Percentiles rank a stretch among this genome's conserved stretches.
Evolutionary conservation across 2,329 filamentous ascomycete genomes (phyloP).

Genomic region (Nothomitra cinnamomea): DNA sequence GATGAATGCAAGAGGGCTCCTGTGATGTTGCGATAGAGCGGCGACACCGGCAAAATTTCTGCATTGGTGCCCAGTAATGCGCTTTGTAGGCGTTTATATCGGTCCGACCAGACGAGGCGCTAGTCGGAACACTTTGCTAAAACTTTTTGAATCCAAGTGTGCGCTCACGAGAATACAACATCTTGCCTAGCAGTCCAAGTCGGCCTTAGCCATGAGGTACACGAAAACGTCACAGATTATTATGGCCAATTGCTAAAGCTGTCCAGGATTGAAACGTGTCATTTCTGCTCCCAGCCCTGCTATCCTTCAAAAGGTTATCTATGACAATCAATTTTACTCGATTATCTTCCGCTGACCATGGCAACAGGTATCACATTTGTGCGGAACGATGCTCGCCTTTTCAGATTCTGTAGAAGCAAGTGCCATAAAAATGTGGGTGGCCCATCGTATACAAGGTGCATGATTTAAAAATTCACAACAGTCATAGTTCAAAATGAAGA

Average conservation of each 20-base stretch:
- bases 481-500: slow-evolving; percentile 84
- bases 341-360: background rate
- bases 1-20: too few species aligned
- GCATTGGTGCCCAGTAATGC: too few species aligned
- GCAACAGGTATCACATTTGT: slow-evolving; percentile 42
- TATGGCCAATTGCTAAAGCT: slow-evolving; percentile 4
- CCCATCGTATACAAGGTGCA: background rate
- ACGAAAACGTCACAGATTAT: background rate
- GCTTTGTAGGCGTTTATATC: too few species aligned
- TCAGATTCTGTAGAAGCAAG: slow-evolving; percentile 46
- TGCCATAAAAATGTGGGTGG: slow-evolving; percentile 39
- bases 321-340: background rate
- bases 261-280: slow-evolving; percentile 44
- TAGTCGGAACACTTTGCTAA: too few species aligned
- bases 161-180: too few species aligned
- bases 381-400: slow-evolving; percentile 46
- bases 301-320: slow-evolving; percentile 38
- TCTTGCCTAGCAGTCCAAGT: too few species aligned
- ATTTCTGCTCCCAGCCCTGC: slow-evolving; percentile 52
- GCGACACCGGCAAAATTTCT: too few species aligned
- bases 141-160: too few species aligned
- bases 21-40: too few species aligned
- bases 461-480: slow-evolving; percentile 4
- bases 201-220: background rate
- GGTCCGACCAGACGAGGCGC: too few species aligned